Percentiles rank a stretch among this genome's conserved stretches.
Conservation (phyloP, 352 stramenopile species). For the Thraustotheca clavata region DNA sequence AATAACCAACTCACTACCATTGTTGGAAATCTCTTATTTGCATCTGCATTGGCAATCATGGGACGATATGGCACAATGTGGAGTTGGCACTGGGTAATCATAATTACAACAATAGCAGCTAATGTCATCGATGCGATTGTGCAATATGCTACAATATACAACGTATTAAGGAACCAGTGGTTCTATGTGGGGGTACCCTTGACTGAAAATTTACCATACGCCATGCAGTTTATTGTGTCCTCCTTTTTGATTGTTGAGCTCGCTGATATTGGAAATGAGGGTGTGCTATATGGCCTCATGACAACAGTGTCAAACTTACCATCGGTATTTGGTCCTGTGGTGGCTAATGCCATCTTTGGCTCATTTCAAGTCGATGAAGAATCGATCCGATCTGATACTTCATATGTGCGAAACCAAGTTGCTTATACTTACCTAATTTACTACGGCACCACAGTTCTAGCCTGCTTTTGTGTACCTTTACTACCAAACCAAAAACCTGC, state of each 20-base stretch:
- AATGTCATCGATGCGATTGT: conserved; percentile 35
- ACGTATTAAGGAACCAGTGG: conserved; percentile 39
- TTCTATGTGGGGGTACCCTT: conserved; percentile 39
- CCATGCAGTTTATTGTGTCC: conserved; percentile 25
- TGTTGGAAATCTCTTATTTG: conserved; percentile 41
- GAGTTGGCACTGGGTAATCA: conserved; percentile 40
- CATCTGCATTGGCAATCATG: conserved; percentile 27
- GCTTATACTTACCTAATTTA: conserved; percentile 36
- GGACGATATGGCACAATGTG: conserved; percentile 41
- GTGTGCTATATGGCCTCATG: conserved; percentile 29
- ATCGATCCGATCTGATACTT: conserved; percentile 31
- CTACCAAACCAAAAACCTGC: conserved; percentile 43
- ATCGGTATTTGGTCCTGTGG: conserved; percentile 31
- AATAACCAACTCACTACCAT: conserved; percentile 34
- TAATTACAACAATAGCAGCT: conserved; percentile 28
- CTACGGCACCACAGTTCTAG: conserved; percentile 41
- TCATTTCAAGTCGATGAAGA: conserved; percentile 32
- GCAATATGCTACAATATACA: conserved; percentile 44
- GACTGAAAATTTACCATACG: conserved; percentile 39
- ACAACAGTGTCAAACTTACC: conserved; percentile 28
- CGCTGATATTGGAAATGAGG: conserved; percentile 30
- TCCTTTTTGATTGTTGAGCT: conserved; percentile 30
- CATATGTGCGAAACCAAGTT: conserved; percentile 29
- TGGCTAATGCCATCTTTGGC: conserved; percentile 35
- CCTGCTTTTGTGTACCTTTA: conserved; percentile 39